Base-by-base conservation (phyloP, 1,284 basidiomycete genomes). In the Heterobasidion occidentale region DNA sequence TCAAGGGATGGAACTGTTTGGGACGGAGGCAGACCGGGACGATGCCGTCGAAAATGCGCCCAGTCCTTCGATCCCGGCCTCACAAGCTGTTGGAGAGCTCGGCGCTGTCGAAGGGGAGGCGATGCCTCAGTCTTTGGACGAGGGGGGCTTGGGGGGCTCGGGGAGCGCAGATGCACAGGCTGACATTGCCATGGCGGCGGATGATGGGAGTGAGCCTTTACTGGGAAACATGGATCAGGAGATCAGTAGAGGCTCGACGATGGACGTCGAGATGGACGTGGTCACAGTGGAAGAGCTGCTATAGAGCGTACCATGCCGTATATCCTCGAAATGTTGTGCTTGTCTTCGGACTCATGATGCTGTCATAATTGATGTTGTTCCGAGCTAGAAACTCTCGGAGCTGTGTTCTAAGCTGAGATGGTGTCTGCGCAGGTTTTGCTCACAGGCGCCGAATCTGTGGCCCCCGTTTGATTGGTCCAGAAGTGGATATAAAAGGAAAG, bases 1-100 rank as follows among this genome's bases (percentile, higher is more conserved):
- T 48, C 56, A 62, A 7, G 56, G 56, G 17, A 12, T 53, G 19
- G 14, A 14, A 35, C 17, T 51, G 14, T 19, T 17, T 11, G 46
- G 17, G 17, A 19, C 46, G 12, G 11, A 17, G 8, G 14, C 12
- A 48, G 27, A 35, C 14, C 3, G 12, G 15, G 36, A 17, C n/a
- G 50, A 51, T 34, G 35, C 12, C 20, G 47, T 20, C 8, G n/a
- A n/a, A 20, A 34, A n/a, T 7, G 65, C 38, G 11, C 38, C n/a
- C 12, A 3, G 38, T 11, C 11, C 38, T 8, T 42, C 2, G 38
- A 42, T 42, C n/a, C 38, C 12, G 12, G 8, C 6, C 12, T 42
- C 38, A 42, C n/a, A 42, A 42, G 38, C n/a, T n/a, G 38, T n/a
- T 42, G 38, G 38, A 42, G 38, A 11, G 38, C 38, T 7, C n/a